These are phyloP conservation scores for Phaeosphaeria sp. DNA, from an alignment of 2,329 filamentous ascomycete genomes.

Conservation along the genomic window DNA sequence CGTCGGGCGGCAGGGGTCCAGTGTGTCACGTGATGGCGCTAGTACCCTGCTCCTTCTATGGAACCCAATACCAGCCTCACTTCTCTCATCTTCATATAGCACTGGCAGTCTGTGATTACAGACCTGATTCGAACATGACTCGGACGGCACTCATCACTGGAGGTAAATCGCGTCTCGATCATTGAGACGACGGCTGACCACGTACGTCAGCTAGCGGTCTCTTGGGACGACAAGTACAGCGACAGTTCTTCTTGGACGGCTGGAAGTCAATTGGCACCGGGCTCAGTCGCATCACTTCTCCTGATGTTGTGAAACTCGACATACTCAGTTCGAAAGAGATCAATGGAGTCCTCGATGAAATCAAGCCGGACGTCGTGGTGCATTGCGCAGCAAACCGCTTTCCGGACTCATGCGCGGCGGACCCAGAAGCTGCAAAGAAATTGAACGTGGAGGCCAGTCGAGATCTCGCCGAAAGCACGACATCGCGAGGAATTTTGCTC, in stretches of 20 bases:
- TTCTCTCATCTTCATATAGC: background rate
- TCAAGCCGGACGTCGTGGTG: slow-evolving; percentile 75
- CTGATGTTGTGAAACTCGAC: slow-evolving; percentile 65
- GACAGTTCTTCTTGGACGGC: slow-evolving; percentile 69
- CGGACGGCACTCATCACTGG: slow-evolving; percentile 78
- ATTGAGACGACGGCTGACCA: slow-evolving; percentile 18
- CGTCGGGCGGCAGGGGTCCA: too few species aligned
- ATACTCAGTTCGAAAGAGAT: slow-evolving; percentile 56
- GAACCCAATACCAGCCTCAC: too few species aligned
- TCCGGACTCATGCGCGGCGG: slow-evolving; percentile 82
- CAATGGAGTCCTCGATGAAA: slow-evolving; percentile 56
- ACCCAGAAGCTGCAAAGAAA: slow-evolving; percentile 75
- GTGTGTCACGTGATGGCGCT: too few species aligned
- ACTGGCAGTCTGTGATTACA: background rate
- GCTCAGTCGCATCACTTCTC: slow-evolving; percentile 74
- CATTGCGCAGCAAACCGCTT: slow-evolving; percentile 92
- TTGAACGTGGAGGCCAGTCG: slow-evolving; percentile 78
- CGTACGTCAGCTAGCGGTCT: slow-evolving; percentile 69
- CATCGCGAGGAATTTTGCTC: slow-evolving; percentile 66
- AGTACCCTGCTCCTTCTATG: too few species aligned
- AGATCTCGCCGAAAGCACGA: slow-evolving; percentile 70
- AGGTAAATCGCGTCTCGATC: slow-evolving; percentile 48
- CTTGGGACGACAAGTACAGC: slow-evolving; percentile 78
- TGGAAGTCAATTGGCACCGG: slow-evolving; percentile 62
- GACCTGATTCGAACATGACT: slow-evolving; percentile 30